Conservation (phyloP, 305 asterid species). For the Fraxinus paxiana region DNA sequence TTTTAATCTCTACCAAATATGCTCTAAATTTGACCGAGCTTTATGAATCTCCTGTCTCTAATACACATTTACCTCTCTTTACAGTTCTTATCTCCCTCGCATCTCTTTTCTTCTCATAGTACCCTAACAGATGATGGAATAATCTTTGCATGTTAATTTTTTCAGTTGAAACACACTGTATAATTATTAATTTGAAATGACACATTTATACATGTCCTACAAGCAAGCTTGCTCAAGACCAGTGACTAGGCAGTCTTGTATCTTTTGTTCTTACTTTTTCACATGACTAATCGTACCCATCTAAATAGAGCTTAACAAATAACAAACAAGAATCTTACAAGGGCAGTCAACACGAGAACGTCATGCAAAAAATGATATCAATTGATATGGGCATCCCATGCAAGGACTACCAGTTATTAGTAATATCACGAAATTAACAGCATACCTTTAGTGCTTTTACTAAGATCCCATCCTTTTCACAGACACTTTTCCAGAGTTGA, state of each 20-base stretch:
- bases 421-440: conserved; percentile 10
- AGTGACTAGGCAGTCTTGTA: not conserved
- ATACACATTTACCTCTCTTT: not conserved
- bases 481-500: conserved; percentile 41
- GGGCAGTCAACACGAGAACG: not conserved
- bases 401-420: not conserved
- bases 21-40: not conserved
- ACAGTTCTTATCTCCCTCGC: not conserved
- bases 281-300: too few relatives aligned
- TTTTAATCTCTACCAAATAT: too few relatives aligned
- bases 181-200: not conserved
- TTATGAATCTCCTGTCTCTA: not conserved
- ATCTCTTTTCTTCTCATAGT: not conserved
- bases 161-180: not conserved
- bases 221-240: not conserved
- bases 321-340: not conserved
- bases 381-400: not conserved
- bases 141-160: not conserved
- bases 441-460: conserved; percentile 64
- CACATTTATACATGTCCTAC: not conserved
- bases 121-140: not conserved
- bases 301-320: not conserved
- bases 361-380: not conserved
- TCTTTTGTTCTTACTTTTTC: not conserved
- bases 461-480: conserved; percentile 52